Conservation (phyloP, 2,329 filamentous ascomycete genomes). For the Venturia oleaginea region DNA sequence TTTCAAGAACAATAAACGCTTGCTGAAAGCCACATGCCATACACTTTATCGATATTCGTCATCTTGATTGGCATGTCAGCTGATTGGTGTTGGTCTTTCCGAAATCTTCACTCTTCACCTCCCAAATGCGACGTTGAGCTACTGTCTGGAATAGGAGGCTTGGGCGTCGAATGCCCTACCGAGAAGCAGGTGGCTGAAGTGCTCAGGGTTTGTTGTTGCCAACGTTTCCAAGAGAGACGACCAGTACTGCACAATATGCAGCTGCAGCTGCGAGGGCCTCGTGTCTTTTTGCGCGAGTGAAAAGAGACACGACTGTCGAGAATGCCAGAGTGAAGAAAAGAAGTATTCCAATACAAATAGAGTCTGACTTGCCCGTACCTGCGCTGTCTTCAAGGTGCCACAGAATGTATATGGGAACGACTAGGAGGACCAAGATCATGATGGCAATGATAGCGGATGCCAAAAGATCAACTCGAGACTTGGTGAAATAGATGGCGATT, state of each 20-base stretch:
- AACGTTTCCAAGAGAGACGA: constrained; percentile 17
- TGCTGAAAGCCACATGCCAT: too few relatives aligned
- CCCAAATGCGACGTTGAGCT: too few relatives aligned
- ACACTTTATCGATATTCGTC: too few relatives aligned
- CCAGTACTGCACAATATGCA: constrained; percentile 19
- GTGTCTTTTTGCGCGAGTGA: constrained; percentile 21
- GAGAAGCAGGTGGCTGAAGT: too few relatives aligned
- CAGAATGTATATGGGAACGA: constrained; percentile 22
- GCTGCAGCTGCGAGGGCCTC: constrained; percentile 22
- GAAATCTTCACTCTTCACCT: too few relatives aligned
- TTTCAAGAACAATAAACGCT: too few relatives aligned
- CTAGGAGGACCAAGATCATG: constrained; percentile 21
- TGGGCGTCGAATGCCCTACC: too few relatives aligned
- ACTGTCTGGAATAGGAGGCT: too few relatives aligned
- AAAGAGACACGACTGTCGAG: constrained; percentile 20
- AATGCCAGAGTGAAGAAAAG: constrained; percentile 21
- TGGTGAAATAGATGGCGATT: constrained; percentile 19
- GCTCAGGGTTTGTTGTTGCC: too few relatives aligned
- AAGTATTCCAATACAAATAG: constrained; percentile 19
- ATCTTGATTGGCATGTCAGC: too few relatives aligned
- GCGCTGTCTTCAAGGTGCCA: constrained; percentile 20
- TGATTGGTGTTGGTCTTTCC: too few relatives aligned
- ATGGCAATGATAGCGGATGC: constrained; percentile 20
- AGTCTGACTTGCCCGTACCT: constrained; percentile 16
- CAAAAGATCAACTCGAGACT: constrained; percentile 18